Conservation (phyloP, 139 green algal species). For the Coelastrella sp. region DNA sequence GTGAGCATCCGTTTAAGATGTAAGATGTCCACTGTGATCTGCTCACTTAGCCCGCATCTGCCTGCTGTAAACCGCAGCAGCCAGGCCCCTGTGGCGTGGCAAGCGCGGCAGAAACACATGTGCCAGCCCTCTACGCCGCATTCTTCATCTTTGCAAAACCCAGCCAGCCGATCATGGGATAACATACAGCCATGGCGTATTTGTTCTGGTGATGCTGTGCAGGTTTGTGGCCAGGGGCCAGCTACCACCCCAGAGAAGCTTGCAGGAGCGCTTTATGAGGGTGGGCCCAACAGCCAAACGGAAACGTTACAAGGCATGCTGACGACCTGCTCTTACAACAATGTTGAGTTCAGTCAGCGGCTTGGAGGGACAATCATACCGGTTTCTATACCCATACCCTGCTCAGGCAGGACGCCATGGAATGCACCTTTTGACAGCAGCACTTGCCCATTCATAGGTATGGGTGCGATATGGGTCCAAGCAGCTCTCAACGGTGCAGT, state of each 20-base stretch:
- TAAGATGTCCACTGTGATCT: no score
- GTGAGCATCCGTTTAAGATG: no score
- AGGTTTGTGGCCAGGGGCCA: conserved; percentile 44
- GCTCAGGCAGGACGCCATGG: conserved; percentile 27
- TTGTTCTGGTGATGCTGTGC: neutral
- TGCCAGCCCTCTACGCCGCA: no score
- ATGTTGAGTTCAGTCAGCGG: conserved; percentile 19
- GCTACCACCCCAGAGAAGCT: conserved; percentile 38
- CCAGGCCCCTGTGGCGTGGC: no score
- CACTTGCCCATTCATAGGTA: neutral
- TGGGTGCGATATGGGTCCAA: no score
- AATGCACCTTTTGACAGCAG: neutral
- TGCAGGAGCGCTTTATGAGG: neutral
- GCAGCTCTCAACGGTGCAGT: no score
- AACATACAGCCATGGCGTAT: neutral
- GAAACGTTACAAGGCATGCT: conserved; percentile 33
- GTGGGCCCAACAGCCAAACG: neutral
- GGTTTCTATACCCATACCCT: conserved; percentile 18
- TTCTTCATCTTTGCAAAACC: no score
- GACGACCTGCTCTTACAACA: conserved; percentile 33
- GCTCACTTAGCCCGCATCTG: no score
- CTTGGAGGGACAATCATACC: neutral
- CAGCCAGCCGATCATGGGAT: no score
- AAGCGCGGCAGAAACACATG: no score
- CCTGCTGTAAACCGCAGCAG: no score